phyloP scores from a whole-genome alignment of 371 early-diverging fungal genomes.

The Batkoa obscura region DNA sequence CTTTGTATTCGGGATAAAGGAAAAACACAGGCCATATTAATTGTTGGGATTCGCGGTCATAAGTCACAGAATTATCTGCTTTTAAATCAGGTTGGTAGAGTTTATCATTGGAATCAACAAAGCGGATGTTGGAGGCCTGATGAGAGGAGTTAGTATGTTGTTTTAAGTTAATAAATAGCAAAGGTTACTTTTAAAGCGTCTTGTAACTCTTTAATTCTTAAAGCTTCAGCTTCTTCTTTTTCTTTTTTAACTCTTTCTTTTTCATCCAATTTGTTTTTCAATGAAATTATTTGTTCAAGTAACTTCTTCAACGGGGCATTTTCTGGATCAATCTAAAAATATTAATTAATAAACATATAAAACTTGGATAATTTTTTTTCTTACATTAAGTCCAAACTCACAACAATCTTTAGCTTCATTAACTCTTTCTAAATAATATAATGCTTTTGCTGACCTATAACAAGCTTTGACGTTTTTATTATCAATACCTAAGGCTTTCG shows the following conservation, averaged over 20 bases:
- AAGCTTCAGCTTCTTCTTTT: slow-evolving; percentile 19
- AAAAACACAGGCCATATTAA: slow-evolving; percentile 78
- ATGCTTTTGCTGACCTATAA: slow-evolving; percentile 75
- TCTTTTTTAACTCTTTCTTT: slow-evolving; percentile 23
- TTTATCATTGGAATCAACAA: background rate
- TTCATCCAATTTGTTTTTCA: slow-evolving; percentile 19
- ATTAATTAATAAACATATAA: background rate
- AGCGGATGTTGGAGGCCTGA: slow-evolving; percentile 3
- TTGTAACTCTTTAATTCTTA: slow-evolving; percentile 11
- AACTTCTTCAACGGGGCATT: slow-evolving; percentile 36
- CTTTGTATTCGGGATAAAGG: slow-evolving; percentile 82
- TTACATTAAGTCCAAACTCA: slow-evolving; percentile 31
- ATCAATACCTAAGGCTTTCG: slow-evolving; percentile 55
- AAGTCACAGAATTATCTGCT: slow-evolving; percentile 20
- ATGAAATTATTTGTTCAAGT: slow-evolving; percentile 18
- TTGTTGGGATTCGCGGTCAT: slow-evolving; percentile 36
- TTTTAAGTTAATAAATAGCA: background rate
- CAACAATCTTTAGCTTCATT: slow-evolving; percentile 76
- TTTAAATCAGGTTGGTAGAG: slow-evolving; percentile 7
- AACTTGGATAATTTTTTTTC: background rate
- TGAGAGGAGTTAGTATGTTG: background rate
- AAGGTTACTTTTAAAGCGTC: slow-evolving; percentile 23
- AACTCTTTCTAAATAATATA: slow-evolving; percentile 49
- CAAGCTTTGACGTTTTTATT: slow-evolving; percentile 75
- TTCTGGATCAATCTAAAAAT: slow-evolving; percentile 31